Conservation (phyloP, 2,329 filamentous ascomycete species). For the Ceratocystis huliohia region DNA sequence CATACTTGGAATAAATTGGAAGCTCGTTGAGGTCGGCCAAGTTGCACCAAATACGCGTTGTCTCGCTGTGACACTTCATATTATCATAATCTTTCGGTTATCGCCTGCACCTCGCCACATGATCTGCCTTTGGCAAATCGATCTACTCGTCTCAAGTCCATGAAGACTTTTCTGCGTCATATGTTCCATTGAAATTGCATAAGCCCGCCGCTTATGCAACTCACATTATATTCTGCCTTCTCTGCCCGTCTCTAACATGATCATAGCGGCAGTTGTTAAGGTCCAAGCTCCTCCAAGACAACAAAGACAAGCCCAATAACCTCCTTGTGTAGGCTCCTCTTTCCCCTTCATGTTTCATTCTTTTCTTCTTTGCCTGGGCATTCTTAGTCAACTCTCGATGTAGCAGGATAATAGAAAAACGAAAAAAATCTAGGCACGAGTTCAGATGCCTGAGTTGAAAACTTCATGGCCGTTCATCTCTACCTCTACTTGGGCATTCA, state of each 20-base stretch:
- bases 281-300: constrained; percentile 2
- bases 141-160: background rate
- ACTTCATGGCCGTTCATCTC: background rate
- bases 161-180: too few species aligned
- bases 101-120: background rate
- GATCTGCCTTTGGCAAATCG: background rate
- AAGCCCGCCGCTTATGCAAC: background rate
- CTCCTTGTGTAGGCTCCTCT: background rate
- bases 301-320: background rate
- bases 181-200: background rate
- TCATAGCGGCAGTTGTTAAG: background rate
- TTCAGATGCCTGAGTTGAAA: background rate
- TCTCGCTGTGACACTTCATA: background rate
- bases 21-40: background rate
- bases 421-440: background rate
- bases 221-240: background rate
- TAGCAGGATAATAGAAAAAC: background rate
- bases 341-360: background rate
- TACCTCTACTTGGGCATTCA: too few species aligned
- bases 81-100: background rate
- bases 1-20: background rate
- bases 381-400: background rate
- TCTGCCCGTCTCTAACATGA: background rate
- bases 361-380: background rate
- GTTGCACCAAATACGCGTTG: background rate